Evolutionary conservation across 495 filamentous ascomycete genomes (phyloP).

Genomic region (Hypoxylon perforatum): DNA sequence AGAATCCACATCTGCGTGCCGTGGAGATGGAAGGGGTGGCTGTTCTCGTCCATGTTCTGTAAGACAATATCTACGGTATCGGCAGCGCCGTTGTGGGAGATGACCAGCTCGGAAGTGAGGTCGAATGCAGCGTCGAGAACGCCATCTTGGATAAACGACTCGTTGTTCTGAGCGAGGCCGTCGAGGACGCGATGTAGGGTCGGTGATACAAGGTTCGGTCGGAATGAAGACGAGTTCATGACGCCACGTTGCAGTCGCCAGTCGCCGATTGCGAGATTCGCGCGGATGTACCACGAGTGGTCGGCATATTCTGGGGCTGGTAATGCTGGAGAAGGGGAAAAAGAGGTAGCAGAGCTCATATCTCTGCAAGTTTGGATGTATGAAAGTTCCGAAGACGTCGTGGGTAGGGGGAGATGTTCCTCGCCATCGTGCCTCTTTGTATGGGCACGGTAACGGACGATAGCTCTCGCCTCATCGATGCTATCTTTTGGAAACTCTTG

Average conservation of each 20-base stretch:
- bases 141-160: constrained; percentile 57
- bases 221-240: constrained; percentile 66
- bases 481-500: constrained; percentile 55
- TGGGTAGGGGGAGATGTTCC: constrained; percentile 43
- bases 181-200: constrained; percentile 58
- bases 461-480: constrained; percentile 65
- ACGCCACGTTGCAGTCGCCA: constrained; percentile 65
- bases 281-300: constrained; percentile 60
- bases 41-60: constrained; percentile 71
- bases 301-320: constrained; percentile 55
- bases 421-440: constrained; percentile 11
- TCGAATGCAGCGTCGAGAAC: constrained; percentile 65
- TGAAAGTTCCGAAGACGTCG: constrained; percentile 50
- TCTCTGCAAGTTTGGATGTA: constrained; percentile 55
- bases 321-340: constrained; percentile 51
- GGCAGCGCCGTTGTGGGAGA: constrained; percentile 48
- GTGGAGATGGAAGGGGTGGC: constrained; percentile 75
- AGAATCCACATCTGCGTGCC: constrained; percentile 70
- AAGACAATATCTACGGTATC: constrained; percentile 72
- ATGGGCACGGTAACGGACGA: constrained; percentile 57
- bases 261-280: constrained; percentile 66
- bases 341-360: constrained; percentile 51
- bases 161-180: constrained; percentile 60
- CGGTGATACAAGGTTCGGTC: constrained; percentile 54
- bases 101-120: constrained; percentile 55